Conservation (phyloP, 2,329 filamentous ascomycete genomes). For the Pseudovirgaria hyperparasitica region DNA sequence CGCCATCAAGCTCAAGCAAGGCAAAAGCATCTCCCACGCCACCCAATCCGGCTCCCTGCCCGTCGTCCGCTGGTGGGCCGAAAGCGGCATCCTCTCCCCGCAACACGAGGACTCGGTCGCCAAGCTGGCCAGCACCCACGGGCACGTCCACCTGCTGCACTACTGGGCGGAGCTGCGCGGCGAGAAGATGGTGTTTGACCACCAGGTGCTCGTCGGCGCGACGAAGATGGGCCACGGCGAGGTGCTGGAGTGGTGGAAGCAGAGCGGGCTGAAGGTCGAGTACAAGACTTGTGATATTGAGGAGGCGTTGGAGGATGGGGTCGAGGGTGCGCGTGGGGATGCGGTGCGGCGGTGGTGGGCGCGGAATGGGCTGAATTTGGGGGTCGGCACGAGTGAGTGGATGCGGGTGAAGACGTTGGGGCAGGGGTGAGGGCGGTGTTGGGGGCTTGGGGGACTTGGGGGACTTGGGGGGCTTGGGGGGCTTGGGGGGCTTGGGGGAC, state of each 20-base stretch:
- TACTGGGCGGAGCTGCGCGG: slow-evolving; percentile 68
- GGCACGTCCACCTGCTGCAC: slow-evolving; percentile 71
- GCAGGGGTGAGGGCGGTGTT: not conserved
- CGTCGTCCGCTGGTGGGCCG: slow-evolving; percentile 79
- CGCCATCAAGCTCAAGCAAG: slow-evolving; percentile 60
- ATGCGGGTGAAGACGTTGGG: slow-evolving; percentile 64
- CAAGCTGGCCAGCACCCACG: slow-evolving; percentile 72
- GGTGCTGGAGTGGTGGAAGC: slow-evolving; percentile 88
- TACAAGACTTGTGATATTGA: slow-evolving; percentile 95
- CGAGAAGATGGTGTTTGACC: slow-evolving; percentile 68
- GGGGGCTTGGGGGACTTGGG: too few relatives aligned
- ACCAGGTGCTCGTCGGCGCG: slow-evolving; percentile 71
- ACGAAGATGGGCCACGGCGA: slow-evolving; percentile 76
- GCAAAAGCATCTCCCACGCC: slow-evolving; percentile 71
- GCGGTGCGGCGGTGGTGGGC: slow-evolving; percentile 81
- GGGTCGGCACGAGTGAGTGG: slow-evolving; percentile 77
- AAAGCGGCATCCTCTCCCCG: slow-evolving; percentile 63
- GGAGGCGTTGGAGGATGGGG: slow-evolving; percentile 81
- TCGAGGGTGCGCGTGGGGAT: slow-evolving; percentile 54
- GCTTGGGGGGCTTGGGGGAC: too few relatives aligned
- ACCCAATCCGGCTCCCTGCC: slow-evolving; percentile 69
- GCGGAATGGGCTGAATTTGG: slow-evolving; percentile 66
- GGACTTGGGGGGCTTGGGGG: too few relatives aligned
- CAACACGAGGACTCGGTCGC: slow-evolving; percentile 75
- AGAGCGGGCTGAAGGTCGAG: slow-evolving; percentile 63